phyloP scores from a whole-genome alignment of 2,329 filamentous ascomycete species.

The Aspergillus brunneoviolaceus region DNA sequence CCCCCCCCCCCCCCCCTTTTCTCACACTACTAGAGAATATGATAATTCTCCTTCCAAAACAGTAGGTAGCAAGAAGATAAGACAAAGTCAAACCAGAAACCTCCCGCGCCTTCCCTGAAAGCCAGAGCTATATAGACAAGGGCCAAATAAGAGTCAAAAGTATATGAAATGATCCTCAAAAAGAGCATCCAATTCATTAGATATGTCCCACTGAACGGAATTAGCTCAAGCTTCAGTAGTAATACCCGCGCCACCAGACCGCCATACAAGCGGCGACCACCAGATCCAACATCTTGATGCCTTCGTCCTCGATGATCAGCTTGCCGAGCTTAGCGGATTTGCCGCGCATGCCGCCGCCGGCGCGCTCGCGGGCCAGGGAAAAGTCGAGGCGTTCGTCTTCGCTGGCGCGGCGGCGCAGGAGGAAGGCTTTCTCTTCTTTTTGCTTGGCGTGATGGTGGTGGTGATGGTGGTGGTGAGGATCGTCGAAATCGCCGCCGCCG shows the following conservation, averaged over 20 bases:
- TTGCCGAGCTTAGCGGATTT: slow-evolving; percentile 92
- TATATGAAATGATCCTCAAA: neutral
- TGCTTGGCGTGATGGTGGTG: neutral
- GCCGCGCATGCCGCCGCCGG: slow-evolving; percentile 81
- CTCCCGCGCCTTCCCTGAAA: too few relatives aligned
- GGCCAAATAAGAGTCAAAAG: too few relatives aligned
- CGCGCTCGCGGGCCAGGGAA: slow-evolving; percentile 75
- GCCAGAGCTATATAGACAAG: too few relatives aligned
- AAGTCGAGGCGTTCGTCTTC: slow-evolving; percentile 61
- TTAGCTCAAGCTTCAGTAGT: slow-evolving; percentile 21
- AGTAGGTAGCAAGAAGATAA: too few relatives aligned
- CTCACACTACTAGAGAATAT: too few relatives aligned
- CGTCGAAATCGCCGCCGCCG: slow-evolving; percentile 21
- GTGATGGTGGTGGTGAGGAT: neutral
- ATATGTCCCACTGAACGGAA: too few relatives aligned
- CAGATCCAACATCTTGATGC: slow-evolving; percentile 92
- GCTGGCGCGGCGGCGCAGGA: slow-evolving; percentile 29
- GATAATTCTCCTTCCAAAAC: too few relatives aligned
- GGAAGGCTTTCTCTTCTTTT: slow-evolving; percentile 1
- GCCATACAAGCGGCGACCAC: slow-evolving; percentile 88
- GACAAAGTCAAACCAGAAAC: too few relatives aligned
- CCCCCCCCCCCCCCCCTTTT: too few relatives aligned
- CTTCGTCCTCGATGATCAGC: slow-evolving; percentile 83
- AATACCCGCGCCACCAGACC: slow-evolving; percentile 88
- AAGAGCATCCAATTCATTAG: neutral